Evolutionary conservation across 495 filamentous ascomycete genomes (phyloP), one percentile per base, ranked within the genome.

Genomic region (Entonaema liquescens): DNA sequence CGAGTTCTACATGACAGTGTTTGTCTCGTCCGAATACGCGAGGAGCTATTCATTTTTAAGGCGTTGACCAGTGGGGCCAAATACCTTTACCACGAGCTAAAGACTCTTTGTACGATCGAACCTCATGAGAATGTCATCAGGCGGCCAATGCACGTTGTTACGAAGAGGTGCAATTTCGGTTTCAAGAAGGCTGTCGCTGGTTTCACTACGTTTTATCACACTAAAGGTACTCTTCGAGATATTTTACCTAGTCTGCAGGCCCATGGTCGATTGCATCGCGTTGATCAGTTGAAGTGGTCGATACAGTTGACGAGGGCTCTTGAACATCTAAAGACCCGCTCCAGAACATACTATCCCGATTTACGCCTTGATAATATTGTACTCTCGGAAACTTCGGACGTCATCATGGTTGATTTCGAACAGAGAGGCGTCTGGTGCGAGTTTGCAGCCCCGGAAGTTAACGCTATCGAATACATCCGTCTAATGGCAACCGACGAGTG

Each of bases 351-450:
- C 65, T 85, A 85, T 44, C 83, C 83, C 9, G 83, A 85, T 63
- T 74, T 85, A 13, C 79, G 83, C 6, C 78, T 84, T 0, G 83
- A 85, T 59, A 85, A 85, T 67, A 74, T 85, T 19, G 78, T 85
- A 7, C 64, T 83, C 4, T 81, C 83, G 1, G 74, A 79, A 3
- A 49, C 61, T 0, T 76, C 68, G 0, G 80, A 83, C 35, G 57
- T 82, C 5, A 65, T 86, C 63, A 81, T 86, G 80, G 77, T 85
- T 11, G 84, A 86, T 62, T 85, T 86, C 56, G 84, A 86, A 65
- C 84, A 86, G 70, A 78, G 83, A 38, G 82, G 83, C 5, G 81
- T 84, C 12, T 85, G 81, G 83, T 83, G 80, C 74, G 80, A 83
- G 70, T 85, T 84, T 69, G 77, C 80, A 5, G 75, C 83, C 0